These are phyloP conservation scores for Melaleuca alternifolia DNA, from an alignment of 345 rosid genomes.

Conservation along the genomic window DNA sequence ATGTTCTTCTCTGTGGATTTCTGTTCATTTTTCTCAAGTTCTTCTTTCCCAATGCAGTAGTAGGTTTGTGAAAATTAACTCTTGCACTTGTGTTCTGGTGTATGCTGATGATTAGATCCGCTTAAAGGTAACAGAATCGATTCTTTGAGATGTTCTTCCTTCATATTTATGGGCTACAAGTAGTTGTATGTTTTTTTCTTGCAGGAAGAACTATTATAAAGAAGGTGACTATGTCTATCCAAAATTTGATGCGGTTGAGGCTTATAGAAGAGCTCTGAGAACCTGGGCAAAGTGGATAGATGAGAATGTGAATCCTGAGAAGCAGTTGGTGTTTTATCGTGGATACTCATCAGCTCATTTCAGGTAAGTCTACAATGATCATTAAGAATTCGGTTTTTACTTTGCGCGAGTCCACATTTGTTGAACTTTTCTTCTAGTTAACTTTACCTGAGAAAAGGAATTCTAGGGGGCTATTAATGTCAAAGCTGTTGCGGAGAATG, in stretches of 20 bases:
- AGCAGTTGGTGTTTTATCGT: slow-evolving; percentile 72
- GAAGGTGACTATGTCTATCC: slow-evolving; percentile 84
- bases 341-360: slow-evolving; percentile 97
- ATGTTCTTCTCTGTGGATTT: background rate
- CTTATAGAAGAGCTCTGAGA: slow-evolving; percentile 68
- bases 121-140: background rate
- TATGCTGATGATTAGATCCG: background rate
- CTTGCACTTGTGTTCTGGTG: background rate
- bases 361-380: slow-evolving; percentile 31
- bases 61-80: background rate
- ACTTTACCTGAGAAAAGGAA: background rate
- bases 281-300: slow-evolving; percentile 92
- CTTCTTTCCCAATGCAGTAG: background rate
- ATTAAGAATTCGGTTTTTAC: background rate
- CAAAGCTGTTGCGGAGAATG: background rate
- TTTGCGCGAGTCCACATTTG: background rate
- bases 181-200: slow-evolving; percentile 6
- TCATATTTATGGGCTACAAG: background rate
- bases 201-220: slow-evolving; percentile 87
- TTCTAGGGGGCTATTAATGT: background rate
- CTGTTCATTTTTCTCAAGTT: background rate
- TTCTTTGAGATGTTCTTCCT: background rate
- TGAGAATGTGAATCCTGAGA: slow-evolving; percentile 35
- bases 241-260: slow-evolving; percentile 72
- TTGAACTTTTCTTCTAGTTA: background rate